Evolutionary conservation across 2,329 filamentous ascomycete species (phyloP), one percentile per base, ranked within the genome.

Genomic region (Botrytis galanthina): DNA sequence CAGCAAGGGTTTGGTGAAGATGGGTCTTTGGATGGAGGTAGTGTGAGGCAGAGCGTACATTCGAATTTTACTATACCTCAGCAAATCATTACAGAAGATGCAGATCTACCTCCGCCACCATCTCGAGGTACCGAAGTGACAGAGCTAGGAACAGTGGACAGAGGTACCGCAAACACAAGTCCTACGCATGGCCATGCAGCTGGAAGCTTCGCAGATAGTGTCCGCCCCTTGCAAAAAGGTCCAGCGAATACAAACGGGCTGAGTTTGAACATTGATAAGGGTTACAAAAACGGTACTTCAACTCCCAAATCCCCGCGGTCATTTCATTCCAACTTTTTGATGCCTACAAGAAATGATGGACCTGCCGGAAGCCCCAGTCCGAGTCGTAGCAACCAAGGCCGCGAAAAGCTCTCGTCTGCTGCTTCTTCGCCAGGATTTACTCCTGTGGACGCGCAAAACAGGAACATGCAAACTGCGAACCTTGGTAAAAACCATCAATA

Each of bases 401-500:
- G 93, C 73, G 93, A 96, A 81, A 95, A 95, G 81, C 85, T 97
- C n/a, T 91, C 92, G 9, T 97, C 94, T 0, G 89, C 89, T 70
- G 90, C 91, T 46, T 94, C 93, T 5, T 93, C 94, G 14, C 93
- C 93, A 3, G 87, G 87, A 64, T 85, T 92, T 69, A 82, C 85
- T 59, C 84, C 85, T 2, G 79, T 83, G n/a, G 86, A 89, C 74
- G 81, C 59, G 77, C 80, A 18, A 72, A 78, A 76, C 78, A 75
- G 74, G 74, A 62, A 51, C 57, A 78, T 66, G 59, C 79, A 61
- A 61, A 82, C 74, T 39, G 54, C 80, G 67, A 82, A 85, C 51
- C 80, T 88, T 72, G 90, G 93, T 70, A 91, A 88, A 77, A 97
- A 98, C 78, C 92, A 95, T 82, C 90, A 98, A 81, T 97, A 97